Evolutionary conservation across 805 yeast species (phyloP).

Genomic region (Debaryomyces castellii): DNA sequence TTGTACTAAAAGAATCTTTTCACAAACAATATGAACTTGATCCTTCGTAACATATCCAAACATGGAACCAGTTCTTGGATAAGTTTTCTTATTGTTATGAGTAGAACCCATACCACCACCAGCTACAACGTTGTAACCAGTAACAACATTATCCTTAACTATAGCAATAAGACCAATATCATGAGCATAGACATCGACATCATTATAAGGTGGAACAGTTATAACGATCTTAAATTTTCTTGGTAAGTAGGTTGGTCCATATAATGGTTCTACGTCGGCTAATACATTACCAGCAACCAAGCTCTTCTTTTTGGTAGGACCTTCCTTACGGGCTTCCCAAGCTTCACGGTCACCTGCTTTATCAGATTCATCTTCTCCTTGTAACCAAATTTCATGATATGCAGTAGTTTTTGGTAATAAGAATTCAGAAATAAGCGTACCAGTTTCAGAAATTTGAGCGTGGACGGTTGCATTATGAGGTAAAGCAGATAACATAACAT

Average conservation of each 20-base stretch:
- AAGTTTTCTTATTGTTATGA: constrained; percentile 93
- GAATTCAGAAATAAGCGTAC: constrained; percentile 71
- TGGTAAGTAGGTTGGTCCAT: constrained; percentile 85
- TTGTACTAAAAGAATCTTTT: constrained; percentile 90
- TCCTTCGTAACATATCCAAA: constrained; percentile 74
- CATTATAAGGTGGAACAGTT: constrained; percentile 94
- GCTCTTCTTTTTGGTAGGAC: constrained; percentile 79
- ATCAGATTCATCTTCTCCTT: constrained; percentile 77
- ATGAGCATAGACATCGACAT: constrained; percentile 94
- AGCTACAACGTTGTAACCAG: constrained; percentile 84
- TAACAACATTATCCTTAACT: constrained; percentile 61
- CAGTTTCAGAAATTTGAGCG: constrained; percentile 63
- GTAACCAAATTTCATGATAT: constrained; percentile 95
- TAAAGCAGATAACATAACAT: constrained; percentile 88
- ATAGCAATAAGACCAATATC: constrained; percentile 93
- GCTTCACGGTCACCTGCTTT: constrained; percentile 60
- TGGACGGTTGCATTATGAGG: constrained; percentile 85
- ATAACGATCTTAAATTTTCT: constrained; percentile 94
- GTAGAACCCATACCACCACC: constrained; percentile 99
- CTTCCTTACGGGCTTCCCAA: constrained; percentile 66
- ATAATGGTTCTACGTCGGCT: constrained; percentile 81
- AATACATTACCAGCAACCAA: constrained; percentile 84
- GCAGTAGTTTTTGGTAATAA: constrained; percentile 91
- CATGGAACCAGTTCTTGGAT: constrained; percentile 90
- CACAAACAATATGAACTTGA: constrained; percentile 75